Conservation (phyloP, 1,284 basidiomycete genomes). For the Schizophyllum amplum region DNA sequence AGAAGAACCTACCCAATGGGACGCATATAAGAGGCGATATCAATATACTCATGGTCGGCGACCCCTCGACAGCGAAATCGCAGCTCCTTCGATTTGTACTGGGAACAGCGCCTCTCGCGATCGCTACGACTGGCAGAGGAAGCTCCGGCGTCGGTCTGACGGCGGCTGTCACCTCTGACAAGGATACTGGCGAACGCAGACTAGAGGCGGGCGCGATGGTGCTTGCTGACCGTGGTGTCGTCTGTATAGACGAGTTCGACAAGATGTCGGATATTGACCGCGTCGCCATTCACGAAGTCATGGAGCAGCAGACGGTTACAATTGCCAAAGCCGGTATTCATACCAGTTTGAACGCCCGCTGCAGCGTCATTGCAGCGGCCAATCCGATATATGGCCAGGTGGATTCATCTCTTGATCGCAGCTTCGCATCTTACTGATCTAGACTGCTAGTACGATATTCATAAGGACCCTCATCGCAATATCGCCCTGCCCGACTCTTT, state of each 20-base stretch:
- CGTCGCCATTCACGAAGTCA: conserved; percentile 99
- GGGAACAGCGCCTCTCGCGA: conserved; percentile 93
- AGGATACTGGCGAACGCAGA: conserved; percentile 93
- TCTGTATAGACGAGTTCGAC: conserved; percentile 99
- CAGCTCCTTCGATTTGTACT: conserved; percentile 96
- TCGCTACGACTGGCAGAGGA: conserved; percentile 96
- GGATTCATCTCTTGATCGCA: conserved; percentile 16
- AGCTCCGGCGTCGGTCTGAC: conserved; percentile 98
- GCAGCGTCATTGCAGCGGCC: conserved; percentile 96
- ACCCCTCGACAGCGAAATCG: conserved; percentile 96
- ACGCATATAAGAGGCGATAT: conserved; percentile 99
- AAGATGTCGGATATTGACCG: conserved; percentile 99
- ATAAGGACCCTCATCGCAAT: conserved; percentile 99
- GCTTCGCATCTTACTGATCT: conserved; percentile 1
- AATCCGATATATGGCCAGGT: conserved; percentile 99
- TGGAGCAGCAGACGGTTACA: conserved; percentile 99
- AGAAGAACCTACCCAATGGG: conserved; percentile 97
- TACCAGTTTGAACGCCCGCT: conserved; percentile 95
- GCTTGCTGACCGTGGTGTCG: conserved; percentile 96
- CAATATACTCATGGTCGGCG: conserved; percentile 99
- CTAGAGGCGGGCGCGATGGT: conserved; percentile 99
- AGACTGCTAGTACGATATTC: conserved; percentile 82
- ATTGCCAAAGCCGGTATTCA: conserved; percentile 99
- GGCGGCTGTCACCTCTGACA: conserved; percentile 98
- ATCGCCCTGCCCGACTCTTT: conserved; percentile 98